These are phyloP conservation scores for Aspergillus oerlinghausenensis DNA, from an alignment of 2,329 filamentous ascomycete species.

Conservation along the genomic window DNA sequence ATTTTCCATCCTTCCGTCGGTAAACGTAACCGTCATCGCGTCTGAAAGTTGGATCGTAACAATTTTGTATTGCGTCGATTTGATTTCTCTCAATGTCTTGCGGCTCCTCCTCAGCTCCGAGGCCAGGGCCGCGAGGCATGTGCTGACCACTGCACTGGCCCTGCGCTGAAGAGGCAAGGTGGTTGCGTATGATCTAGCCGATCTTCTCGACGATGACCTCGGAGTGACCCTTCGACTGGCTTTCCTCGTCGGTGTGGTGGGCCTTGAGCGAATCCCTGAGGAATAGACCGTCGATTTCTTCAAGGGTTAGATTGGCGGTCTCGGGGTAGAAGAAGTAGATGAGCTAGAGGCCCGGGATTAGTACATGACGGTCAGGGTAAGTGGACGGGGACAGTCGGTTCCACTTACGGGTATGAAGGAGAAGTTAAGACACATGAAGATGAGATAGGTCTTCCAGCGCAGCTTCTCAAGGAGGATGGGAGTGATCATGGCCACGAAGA, in stretches of 20 bases:
- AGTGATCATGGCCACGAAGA: conserved; percentile 40
- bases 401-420: conserved; percentile 31
- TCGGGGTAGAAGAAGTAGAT: conserved; percentile 48
- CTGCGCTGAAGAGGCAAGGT: neutral
- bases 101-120: neutral
- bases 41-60: neutral
- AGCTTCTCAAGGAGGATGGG: conserved; percentile 29
- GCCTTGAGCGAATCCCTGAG: conserved; percentile 10
- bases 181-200: neutral
- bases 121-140: neutral
- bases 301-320: conserved; percentile 40
- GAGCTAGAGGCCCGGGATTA: conserved; percentile 10
- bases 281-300: conserved; percentile 44
- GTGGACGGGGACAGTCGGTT: neutral
- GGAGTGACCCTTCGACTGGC: neutral
- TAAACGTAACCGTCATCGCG: neutral
- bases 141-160: neutral
- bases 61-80: neutral
- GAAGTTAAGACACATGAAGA: conserved; percentile 35
- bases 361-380: neutral
- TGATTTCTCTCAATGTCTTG: neutral
- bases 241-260: conserved; percentile 3
- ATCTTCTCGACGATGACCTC: neutral
- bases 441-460: conserved; percentile 32
- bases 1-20: neutral